Conservation (phyloP, 2,329 filamentous ascomycete genomes). For the Fusarium austroafricanum region DNA sequence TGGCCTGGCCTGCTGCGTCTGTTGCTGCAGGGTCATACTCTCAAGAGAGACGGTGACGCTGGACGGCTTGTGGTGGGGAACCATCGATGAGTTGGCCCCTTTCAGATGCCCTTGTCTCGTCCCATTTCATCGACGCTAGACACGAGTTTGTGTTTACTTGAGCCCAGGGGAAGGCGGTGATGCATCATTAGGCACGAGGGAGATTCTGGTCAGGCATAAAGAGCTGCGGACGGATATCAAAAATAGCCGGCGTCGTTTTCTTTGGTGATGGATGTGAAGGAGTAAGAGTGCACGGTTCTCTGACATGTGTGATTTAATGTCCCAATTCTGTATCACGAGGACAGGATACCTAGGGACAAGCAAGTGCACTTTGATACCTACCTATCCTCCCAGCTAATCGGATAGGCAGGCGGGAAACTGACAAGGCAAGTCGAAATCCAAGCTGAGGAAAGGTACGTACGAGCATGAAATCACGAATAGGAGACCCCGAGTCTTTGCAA, state of each 20-base stretch:
- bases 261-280: constrained; percentile 21
- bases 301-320: constrained; percentile 16
- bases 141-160: constrained; percentile 38
- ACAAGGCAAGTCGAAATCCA: not conserved
- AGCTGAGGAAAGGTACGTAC: not conserved
- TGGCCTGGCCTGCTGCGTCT: constrained; percentile 25
- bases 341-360: not conserved
- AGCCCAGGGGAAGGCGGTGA: constrained; percentile 44
- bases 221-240: constrained; percentile 17
- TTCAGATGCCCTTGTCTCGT: constrained; percentile 46
- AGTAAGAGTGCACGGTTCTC: constrained; percentile 15
- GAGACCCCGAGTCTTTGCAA: constrained; percentile 7
- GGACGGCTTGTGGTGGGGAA: constrained; percentile 44
- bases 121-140: constrained; percentile 45
- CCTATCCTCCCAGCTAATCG: too few relatives aligned
- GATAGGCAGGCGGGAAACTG: not conserved
- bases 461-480: not conserved
- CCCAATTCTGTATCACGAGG: constrained; percentile 22
- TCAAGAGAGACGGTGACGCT: constrained; percentile 47
- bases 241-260: constrained; percentile 7
- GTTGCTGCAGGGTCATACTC: constrained; percentile 43
- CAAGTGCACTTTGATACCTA: not conserved
- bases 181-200: constrained; percentile 46
- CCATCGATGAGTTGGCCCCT: constrained; percentile 48
- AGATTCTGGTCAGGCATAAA: constrained; percentile 43